Base-by-base conservation (phyloP, 495 filamentous ascomycete genomes). In the Daldinia decipiens region DNA sequence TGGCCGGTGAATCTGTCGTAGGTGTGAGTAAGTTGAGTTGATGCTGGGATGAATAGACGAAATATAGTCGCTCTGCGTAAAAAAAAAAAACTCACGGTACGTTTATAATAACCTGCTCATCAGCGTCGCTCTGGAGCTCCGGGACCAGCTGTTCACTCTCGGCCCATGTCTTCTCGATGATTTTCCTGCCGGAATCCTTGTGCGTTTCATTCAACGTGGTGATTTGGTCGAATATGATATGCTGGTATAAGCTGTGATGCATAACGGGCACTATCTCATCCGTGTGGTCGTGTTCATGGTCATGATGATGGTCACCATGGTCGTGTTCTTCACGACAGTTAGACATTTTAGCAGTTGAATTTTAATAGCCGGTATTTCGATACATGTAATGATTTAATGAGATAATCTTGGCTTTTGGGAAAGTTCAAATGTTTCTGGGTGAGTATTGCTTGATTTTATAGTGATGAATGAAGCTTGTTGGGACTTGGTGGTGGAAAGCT, bases 21-120 rank as follows among this genome's bases (percentile, higher is more conserved):
- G 24, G 50, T 29, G 47, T 29, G 50, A 52, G 50, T 9, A 17
- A n/a, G 9, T 39, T 36, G 50, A n/a, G 9, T 39, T 13, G 12
- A 36, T 34, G 34, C 2, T 36, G 9, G 2, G 8, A 34, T 34
- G 34, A 12, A 36, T 36, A 13, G 4, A 36, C 11, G 32, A 11
- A 34, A 36, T 36, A 13, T 13, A 36, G 34, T 36, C 11, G 3
- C 12, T 36, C 34, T 13, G 4, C 34, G 34, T 36, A 36, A 13
- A 36, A 52, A 59, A 71, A 24, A 58, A 69, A 58, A 9, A 87
- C 92, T 51, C 82, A 98, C 95, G 95, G 96, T 21, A 98, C 86
- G 74, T 90, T 88, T 81, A 98, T 91, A 36, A 99, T 75, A n/a
- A 99, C 67, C 81, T 99, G 93, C 83, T 97, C 95, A 75, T 98